Base-by-base conservation (phyloP, 345 rosid species). In the Clausena lansium region DNA sequence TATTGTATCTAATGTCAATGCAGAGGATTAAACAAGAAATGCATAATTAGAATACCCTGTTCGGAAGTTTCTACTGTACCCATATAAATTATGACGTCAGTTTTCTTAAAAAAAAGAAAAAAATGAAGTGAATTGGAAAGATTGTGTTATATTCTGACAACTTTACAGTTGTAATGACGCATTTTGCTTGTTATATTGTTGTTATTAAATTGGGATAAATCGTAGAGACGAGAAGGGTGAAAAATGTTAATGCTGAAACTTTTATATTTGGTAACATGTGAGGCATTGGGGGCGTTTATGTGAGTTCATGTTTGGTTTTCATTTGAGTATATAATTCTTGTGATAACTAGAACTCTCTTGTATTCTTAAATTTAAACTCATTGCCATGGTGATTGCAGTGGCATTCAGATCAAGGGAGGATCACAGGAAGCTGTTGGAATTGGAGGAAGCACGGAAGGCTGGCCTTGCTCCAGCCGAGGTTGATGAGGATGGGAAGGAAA, bases 401-500 rank as follows among this genome's bases (percentile, higher is more conserved):
- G 93, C 87, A 8, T 89, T 91, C 54, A 91, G 89, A 77, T 89
- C 91, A 6, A 88, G 91, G 78, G 91, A 89, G 84, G 93, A 88
- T 17, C 93, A 89, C 24, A 35, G 91, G 77, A 89, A 91, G 77
- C 95, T 84, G 58, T 59, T 84, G 13, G 93, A 91, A 83, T 79
- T 91, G 71, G 91, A 88, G 73, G 91, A 89, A 79, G 93, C 93
- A 0, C 88, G 95, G 38, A 89, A 89, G 80, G 95, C 93, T 1
- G 95, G 93, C 36, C 95, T 91, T 81, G 95, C 95, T 1, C 95
- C 92, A 0, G 93, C 93, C 33, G 95, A 91, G 77, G 84, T 91
- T 28, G 95, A 91, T 64, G 93, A 89, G 47, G 95, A 87, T 85
- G 95, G 95, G n/a, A 91, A 88, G 35, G 92, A 86, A 62, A 91